These are phyloP conservation scores for Pichia ethanolica DNA, from an alignment of 805 yeast species.

Conservation along the genomic window DNA sequence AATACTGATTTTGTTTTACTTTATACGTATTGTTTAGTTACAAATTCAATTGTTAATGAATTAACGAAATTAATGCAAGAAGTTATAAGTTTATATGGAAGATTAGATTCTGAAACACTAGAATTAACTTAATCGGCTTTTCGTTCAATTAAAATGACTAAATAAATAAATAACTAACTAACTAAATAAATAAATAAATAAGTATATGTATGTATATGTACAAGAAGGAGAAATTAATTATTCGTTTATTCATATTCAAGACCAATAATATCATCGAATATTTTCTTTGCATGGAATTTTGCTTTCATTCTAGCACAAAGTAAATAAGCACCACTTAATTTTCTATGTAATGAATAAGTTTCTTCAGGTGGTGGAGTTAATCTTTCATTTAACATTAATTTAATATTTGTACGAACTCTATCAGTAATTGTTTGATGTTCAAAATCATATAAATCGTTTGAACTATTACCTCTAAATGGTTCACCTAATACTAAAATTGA, in stretches of 20 bases:
- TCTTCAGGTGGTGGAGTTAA: slow-evolving; percentile 97
- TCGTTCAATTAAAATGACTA: not conserved
- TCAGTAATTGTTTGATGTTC: slow-evolving; percentile 86
- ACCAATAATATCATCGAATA: slow-evolving; percentile 74
- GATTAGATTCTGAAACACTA: slow-evolving; percentile 55
- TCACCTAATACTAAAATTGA: slow-evolving; percentile 88
- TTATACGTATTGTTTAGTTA: slow-evolving; percentile 68
- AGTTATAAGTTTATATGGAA: slow-evolving; percentile 56
- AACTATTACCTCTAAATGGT: slow-evolving; percentile 61
- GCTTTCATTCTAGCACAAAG: slow-evolving; percentile 84
- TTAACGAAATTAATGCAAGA: slow-evolving; percentile 48
- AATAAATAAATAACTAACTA: not conserved
- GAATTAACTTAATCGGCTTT: slow-evolving; percentile 25
- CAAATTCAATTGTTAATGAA: slow-evolving; percentile 59
- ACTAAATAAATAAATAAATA: not conserved
- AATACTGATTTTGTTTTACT: slow-evolving; percentile 73
- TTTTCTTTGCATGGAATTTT: slow-evolving; percentile 66
- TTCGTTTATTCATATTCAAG: slow-evolving; percentile 23
- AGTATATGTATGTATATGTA: too few relatives aligned
- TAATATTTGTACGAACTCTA: slow-evolving; percentile 80
- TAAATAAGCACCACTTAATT: slow-evolving; percentile 88
- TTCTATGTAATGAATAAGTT: slow-evolving; percentile 92
- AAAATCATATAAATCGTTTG: slow-evolving; percentile 59
- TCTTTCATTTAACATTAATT: slow-evolving; percentile 85
- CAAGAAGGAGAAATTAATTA: not conserved